These are phyloP conservation scores for Ophiocordyceps camponoti-saundersi DNA, from an alignment of 2,329 filamentous ascomycete genomes.

Conservation along the genomic window DNA sequence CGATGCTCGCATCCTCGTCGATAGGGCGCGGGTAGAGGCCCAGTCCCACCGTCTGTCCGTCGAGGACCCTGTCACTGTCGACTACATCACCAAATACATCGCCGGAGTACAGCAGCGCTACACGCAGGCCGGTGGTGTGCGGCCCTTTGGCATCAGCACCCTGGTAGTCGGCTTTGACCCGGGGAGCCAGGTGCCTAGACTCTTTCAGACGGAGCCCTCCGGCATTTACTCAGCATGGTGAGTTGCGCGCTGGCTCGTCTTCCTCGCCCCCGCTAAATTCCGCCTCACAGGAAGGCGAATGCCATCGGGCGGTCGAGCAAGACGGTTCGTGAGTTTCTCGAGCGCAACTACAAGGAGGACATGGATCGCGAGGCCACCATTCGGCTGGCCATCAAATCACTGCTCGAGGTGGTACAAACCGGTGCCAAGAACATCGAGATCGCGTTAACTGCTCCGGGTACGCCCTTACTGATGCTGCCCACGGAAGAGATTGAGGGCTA, in stretches of 20 bases:
- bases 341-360: conserved; percentile 95
- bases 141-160: conserved; percentile 97
- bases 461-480: conserved; percentile 81
- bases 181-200: conserved; percentile 68
- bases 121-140: conserved; percentile 94
- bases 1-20: conserved; percentile 92
- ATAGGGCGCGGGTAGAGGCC: conserved; percentile 93
- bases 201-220: conserved; percentile 98
- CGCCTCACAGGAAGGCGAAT: conserved; percentile 73
- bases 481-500: conserved; percentile 93
- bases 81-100: conserved; percentile 99
- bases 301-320: conserved; percentile 97
- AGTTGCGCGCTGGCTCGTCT: conserved; percentile 9
- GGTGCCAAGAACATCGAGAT: conserved; percentile 99
- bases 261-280: neutral
- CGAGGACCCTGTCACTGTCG: conserved; percentile 91
- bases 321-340: conserved; percentile 95
- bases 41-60: conserved; percentile 95
- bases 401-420: conserved; percentile 94
- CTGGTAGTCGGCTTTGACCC: conserved; percentile 97
- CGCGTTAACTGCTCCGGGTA: conserved; percentile 88
- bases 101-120: conserved; percentile 97
- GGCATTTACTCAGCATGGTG: conserved; percentile 99
- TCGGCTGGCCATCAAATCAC: conserved; percentile 92
- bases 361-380: conserved; percentile 96